These are phyloP conservation scores for Botrytis paeoniae DNA, from an alignment of 2,329 filamentous ascomycete species.

Conservation along the genomic window DNA sequence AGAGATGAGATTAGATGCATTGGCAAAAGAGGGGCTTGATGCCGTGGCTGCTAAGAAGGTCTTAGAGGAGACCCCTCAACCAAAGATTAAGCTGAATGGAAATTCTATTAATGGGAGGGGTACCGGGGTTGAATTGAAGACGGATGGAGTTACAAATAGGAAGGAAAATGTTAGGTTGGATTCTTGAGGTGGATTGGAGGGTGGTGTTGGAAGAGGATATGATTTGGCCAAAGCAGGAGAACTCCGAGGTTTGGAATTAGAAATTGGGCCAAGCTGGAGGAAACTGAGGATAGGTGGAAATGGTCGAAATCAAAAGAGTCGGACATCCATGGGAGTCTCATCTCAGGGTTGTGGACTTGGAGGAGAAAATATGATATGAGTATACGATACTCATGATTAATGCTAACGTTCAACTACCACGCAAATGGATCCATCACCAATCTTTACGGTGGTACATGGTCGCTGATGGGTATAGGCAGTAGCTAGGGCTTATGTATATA, in stretches of 20 bases:
- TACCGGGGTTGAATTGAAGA: conserved; percentile 14
- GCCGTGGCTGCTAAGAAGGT: conserved; percentile 4
- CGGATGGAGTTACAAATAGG: conserved; percentile 23
- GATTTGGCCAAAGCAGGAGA: neutral
- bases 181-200: neutral
- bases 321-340: neutral
- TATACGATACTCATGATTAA: conserved; percentile 3
- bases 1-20: conserved; percentile 22
- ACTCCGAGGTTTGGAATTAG: neutral
- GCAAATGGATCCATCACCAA: neutral
- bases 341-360: neutral
- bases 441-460: neutral
- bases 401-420: neutral
- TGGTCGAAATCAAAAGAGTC: neutral
- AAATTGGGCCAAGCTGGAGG: neutral
- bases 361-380: neutral
- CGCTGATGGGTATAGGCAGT: neutral
- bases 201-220: neutral
- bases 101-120: conserved; percentile 20
- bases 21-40: conserved; percentile 11
- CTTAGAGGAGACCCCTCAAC: neutral
- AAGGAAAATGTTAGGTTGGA: conserved; percentile 18
- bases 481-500: neutral
- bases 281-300: neutral
- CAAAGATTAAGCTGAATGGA: conserved; percentile 21